Conservation (phyloP, 768 basidiomycete species). For the Tylopilus intermedius region DNA sequence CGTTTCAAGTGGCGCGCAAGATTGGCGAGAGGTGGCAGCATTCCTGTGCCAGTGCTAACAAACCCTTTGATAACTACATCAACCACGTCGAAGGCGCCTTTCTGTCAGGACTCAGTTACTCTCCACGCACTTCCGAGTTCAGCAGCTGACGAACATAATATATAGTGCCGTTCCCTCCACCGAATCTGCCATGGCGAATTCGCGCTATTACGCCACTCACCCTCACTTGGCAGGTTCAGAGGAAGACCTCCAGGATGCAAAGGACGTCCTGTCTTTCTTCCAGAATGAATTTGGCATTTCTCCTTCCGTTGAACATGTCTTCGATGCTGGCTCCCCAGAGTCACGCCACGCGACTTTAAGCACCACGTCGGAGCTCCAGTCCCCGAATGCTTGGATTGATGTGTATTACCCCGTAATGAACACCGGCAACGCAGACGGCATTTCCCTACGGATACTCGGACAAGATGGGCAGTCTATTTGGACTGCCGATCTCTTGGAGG, state of each 20-base stretch:
- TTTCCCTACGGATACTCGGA: conserved; percentile 61
- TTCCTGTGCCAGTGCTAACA: conserved; percentile 1
- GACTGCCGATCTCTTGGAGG: conserved; percentile 70
- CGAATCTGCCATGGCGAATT: conserved; percentile 54
- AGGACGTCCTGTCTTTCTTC: conserved; percentile 61
- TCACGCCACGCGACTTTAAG: conserved; percentile 65
- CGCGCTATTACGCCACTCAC: conserved; percentile 56
- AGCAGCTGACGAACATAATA: neutral
- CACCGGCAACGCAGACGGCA: conserved; percentile 54
- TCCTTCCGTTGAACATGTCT: conserved; percentile 46
- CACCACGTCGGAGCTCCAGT: conserved; percentile 41
- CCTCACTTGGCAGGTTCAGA: conserved; percentile 69
- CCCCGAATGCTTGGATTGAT: conserved; percentile 76
- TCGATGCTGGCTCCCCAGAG: conserved; percentile 59
- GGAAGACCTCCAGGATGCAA: conserved; percentile 60
- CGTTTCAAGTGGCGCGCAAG: conserved; percentile 1
- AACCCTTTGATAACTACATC: conserved; percentile 13
- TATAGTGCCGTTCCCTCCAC: conserved; percentile 51
- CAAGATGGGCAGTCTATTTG: conserved; percentile 51
- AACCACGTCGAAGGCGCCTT: conserved; percentile 23
- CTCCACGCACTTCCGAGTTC: conserved; percentile 13
- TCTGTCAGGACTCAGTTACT: conserved; percentile 20
- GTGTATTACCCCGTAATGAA: conserved; percentile 87
- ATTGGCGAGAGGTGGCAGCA: neutral
- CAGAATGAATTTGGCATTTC: conserved; percentile 57